phyloP scores from a whole-genome alignment of 371 early-diverging fungal genomes.

The Rhizopus stolonifer region DNA sequence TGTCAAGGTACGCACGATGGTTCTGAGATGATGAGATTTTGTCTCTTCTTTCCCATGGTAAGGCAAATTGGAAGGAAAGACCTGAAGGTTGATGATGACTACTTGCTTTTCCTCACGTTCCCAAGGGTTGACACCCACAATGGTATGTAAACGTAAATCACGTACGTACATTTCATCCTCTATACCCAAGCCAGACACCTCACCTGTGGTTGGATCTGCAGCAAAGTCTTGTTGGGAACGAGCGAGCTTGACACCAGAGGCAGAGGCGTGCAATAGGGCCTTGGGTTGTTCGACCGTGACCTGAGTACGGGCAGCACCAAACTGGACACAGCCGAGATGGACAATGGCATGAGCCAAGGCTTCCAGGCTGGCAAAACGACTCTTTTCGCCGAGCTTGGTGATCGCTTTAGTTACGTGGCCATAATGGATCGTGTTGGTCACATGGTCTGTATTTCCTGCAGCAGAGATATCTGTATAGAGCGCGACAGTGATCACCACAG shows the following conservation, averaged over 20 bases:
- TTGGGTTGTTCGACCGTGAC: constrained; percentile 86
- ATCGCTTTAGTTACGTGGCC: constrained; percentile 77
- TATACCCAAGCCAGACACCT: constrained; percentile 42
- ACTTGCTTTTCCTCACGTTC: constrained; percentile 94
- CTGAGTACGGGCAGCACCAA: constrained; percentile 62
- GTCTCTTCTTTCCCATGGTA: constrained; percentile 51
- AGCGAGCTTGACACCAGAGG: constrained; percentile 85
- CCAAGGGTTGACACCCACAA: constrained; percentile 95
- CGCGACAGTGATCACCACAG: constrained; percentile 75
- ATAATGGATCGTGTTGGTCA: constrained; percentile 83
- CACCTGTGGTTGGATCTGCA: constrained; percentile 33
- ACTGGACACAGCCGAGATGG: constrained; percentile 55
- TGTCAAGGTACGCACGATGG: constrained; percentile 77
- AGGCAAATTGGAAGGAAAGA: constrained; percentile 60
- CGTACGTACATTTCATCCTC: constrained; percentile 74
- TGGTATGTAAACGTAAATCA: constrained; percentile 75
- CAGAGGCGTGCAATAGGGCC: constrained; percentile 88
- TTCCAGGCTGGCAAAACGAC: constrained; percentile 70
- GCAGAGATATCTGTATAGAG: constrained; percentile 74
- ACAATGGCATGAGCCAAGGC: constrained; percentile 73
- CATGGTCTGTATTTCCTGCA: constrained; percentile 76
- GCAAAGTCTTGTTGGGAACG: constrained; percentile 59
- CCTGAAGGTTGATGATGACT: constrained; percentile 76
- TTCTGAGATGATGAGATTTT: constrained; percentile 78
- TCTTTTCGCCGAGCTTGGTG: constrained; percentile 72